Conservation (phyloP, 176 grass and related monocot genomes). For the Olyra latifolia region DNA sequence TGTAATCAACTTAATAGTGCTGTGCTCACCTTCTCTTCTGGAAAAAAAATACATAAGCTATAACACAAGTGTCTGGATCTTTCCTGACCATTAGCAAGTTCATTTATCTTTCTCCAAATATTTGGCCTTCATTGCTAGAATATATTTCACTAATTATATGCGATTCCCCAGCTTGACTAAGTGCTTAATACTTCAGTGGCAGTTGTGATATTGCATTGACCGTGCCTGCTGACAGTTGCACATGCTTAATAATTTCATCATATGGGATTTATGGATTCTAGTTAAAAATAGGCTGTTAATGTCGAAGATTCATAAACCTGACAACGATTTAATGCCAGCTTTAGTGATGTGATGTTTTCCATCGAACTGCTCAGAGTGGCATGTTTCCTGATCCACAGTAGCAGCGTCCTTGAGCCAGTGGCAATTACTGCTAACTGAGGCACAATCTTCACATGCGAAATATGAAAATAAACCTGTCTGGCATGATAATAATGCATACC, state of each 20-base stretch:
- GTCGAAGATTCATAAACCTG: background rate
- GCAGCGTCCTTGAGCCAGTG: background rate
- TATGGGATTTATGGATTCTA: background rate
- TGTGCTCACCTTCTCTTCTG: background rate
- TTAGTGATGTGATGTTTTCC: background rate
- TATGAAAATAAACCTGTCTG: slow-evolving; percentile 9
- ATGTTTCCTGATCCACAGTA: background rate
- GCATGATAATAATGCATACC: background rate
- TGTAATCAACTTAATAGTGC: background rate
- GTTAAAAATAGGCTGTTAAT: background rate
- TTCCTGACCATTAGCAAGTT: background rate
- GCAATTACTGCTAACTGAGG: background rate
- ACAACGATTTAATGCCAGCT: background rate
- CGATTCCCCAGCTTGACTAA: background rate
- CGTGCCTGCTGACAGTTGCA: background rate
- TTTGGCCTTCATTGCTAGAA: background rate
- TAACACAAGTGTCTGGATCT: background rate
- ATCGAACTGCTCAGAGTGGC: background rate
- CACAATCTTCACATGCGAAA: background rate
- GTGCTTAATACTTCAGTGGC: background rate
- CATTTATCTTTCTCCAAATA: background rate
- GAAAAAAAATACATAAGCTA: slow-evolving; percentile 6
- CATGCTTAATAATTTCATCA: background rate
- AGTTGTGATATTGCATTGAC: background rate
- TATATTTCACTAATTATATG: background rate